These are phyloP conservation scores for Chaetomiaceae sp. DNA, from an alignment of 2,329 filamentous ascomycete species.

Conservation along the genomic window DNA sequence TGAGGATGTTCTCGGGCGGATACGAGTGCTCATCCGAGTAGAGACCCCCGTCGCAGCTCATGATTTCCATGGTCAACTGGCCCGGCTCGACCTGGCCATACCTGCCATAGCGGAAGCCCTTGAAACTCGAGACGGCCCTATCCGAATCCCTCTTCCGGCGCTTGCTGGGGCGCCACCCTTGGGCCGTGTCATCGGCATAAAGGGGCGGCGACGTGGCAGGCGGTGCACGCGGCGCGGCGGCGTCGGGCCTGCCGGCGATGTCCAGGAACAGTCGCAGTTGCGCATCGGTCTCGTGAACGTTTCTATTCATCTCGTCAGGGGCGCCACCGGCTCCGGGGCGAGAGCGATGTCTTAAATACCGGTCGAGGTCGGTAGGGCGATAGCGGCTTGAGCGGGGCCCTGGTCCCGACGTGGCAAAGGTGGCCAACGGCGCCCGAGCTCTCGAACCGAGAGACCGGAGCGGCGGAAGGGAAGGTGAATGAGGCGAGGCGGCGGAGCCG, in stretches of 20 bases:
- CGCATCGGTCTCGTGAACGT: slow-evolving; percentile 41
- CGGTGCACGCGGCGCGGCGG: slow-evolving; percentile 32
- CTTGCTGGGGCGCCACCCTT: slow-evolving; percentile 55
- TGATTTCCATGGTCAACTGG: slow-evolving; percentile 76
- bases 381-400: slow-evolving; percentile 24
- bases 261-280: slow-evolving; percentile 43
- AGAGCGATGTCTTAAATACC: slow-evolving; percentile 27
- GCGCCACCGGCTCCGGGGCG: slow-evolving; percentile 18
- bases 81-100: slow-evolving; percentile 85
- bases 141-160: slow-evolving; percentile 68
- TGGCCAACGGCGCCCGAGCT: slow-evolving; percentile 27
- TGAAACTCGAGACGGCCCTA: slow-evolving; percentile 44
- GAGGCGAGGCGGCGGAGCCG: slow-evolving; percentile 17
- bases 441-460: slow-evolving; percentile 34
- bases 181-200: slow-evolving; percentile 38
- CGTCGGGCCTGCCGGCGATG: slow-evolving; percentile 22
- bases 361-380: slow-evolving; percentile 28
- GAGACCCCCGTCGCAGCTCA: slow-evolving; percentile 81
- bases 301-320: slow-evolving; percentile 38
- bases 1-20: slow-evolving; percentile 75
- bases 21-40: slow-evolving; percentile 60
- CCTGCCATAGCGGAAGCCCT: slow-evolving; percentile 72
- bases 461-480: slow-evolving; percentile 34
- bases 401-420: slow-evolving; percentile 25
- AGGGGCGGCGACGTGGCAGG: slow-evolving; percentile 34